phyloP scores from a whole-genome alignment of 345 rosid genomes.

The Angophora floribunda region DNA sequence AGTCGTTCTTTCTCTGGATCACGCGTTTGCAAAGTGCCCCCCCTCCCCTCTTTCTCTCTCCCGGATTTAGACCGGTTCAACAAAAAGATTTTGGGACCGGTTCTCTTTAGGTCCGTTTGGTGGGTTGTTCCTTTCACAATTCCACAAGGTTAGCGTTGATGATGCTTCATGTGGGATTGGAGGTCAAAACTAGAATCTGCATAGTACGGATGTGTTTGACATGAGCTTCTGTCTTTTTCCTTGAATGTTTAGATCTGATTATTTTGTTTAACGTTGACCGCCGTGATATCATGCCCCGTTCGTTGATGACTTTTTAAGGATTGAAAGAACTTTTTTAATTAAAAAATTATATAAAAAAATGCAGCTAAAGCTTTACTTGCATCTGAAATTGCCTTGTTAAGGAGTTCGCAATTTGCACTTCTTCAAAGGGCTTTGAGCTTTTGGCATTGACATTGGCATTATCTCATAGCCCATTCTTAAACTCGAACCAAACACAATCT shows the following conservation, averaged over 20 bases:
- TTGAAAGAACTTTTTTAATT: neutral
- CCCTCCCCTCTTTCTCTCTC: neutral
- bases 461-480: neutral
- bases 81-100: neutral
- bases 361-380: neutral
- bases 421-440: rapidly evolving
- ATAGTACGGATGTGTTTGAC: neutral
- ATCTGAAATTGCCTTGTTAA: too few species aligned
- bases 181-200: neutral
- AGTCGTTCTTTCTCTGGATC: neutral
- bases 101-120: neutral
- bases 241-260: neutral
- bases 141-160: neutral
- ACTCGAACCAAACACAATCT: neutral
- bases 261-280: neutral
- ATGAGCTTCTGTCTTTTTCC: neutral
- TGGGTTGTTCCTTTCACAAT: neutral
- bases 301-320: neutral
- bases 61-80: neutral
- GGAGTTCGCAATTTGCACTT: neutral
- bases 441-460: too few species aligned
- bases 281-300: neutral
- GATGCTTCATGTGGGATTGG: neutral
- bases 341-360: too few species aligned
- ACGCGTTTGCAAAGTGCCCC: neutral